Evolutionary conservation across 1,284 basidiomycete genomes (phyloP), one percentile per base, ranked within the genome.

Genomic region (Puccinia horiana): DNA sequence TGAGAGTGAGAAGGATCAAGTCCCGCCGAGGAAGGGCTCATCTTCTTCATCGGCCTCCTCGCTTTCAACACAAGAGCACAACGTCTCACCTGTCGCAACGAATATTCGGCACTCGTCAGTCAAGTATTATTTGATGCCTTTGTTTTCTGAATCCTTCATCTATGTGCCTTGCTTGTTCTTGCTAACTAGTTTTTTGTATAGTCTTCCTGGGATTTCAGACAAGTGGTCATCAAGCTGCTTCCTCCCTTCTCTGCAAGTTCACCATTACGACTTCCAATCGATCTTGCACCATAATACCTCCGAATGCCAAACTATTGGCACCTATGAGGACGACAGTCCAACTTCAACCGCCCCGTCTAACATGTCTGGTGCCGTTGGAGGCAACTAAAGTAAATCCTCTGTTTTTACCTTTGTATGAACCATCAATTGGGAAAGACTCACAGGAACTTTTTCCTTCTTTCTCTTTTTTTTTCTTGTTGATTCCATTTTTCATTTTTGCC

Each of bases 41-140:
- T 65, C 76, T 0, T 77, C 56, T 26, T 77, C 76, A 18, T 77
- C 76, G 12, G 44, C 54, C n/a, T 77, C 76, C n/a, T 77, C 76
- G 20, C 35, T 65, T 42, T 77, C 76, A 23, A 77, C 76, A 16
- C 58, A 61, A 47, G 76, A 77, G n/a, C 56, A 77, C 49, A 44
- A 18, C 63, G 58, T 47, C 23, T 77, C 76, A 42, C 76, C 76
- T 18, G 26, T 42, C 26, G n/a, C 58, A 63, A 63, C 76, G 32
- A 23, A 44, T 23, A 44, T 63, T 49, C 35, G 58, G 44, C 76
- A 63, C 58, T 35, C 61, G 58, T 77, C 58, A 61, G 58, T 61
- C 9, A 5, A 26, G 29, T 26, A 20, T 29, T 42, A 11, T 20
- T 29, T n/a, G 32, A 11, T 61, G 35, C 20, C 8, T 29, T 47